A percentile compares a stretch with the other conserved stretches of the same genome.
These are phyloP conservation scores for Phytopythium mirpurense DNA, from an alignment of 352 stramenopile genomes.

Conservation along the genomic window DNA sequence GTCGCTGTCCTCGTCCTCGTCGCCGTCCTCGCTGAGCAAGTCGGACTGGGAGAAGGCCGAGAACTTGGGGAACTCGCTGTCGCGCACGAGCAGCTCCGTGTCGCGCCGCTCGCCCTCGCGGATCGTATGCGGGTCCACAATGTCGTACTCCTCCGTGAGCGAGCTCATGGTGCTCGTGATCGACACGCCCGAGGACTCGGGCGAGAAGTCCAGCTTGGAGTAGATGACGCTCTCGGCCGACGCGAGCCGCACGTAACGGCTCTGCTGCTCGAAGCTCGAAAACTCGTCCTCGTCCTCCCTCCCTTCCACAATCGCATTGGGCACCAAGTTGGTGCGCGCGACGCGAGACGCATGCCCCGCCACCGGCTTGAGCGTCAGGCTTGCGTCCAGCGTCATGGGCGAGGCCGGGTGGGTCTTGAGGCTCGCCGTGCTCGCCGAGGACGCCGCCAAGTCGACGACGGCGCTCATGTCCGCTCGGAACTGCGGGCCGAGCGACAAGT, in stretches of 20 bases:
- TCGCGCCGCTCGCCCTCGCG: slow-evolving; percentile 49
- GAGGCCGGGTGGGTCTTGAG: slow-evolving; percentile 7
- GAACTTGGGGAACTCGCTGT: slow-evolving; percentile 55
- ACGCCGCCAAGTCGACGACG: slow-evolving; percentile 23
- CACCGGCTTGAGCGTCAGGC: neutral
- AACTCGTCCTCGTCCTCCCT: slow-evolving; percentile 6
- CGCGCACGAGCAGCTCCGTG: slow-evolving; percentile 59
- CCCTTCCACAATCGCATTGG: slow-evolving; percentile 4
- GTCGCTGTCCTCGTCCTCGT: neutral
- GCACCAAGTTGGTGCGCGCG: neutral
- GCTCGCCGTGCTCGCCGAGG: slow-evolving; percentile 4
- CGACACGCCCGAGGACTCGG: slow-evolving; percentile 18
- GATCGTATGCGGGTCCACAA: slow-evolving; percentile 57
- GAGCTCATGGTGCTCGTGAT: slow-evolving; percentile 26
- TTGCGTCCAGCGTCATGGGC: neutral
- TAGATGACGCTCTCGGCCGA: slow-evolving; percentile 9
- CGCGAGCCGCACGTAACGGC: slow-evolving; percentile 1
- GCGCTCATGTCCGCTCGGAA: slow-evolving; percentile 28
- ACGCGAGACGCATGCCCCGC: neutral
- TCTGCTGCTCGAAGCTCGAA: slow-evolving; percentile 8
- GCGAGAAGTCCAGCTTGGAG: slow-evolving; percentile 8
- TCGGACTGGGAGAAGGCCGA: slow-evolving; percentile 53
- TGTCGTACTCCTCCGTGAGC: slow-evolving; percentile 59
- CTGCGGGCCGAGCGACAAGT: slow-evolving; percentile 27
- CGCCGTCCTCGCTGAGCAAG: slow-evolving; percentile 20